Conservation (phyloP, 2,329 filamentous ascomycete species). For the Botrytis byssoidea region DNA sequence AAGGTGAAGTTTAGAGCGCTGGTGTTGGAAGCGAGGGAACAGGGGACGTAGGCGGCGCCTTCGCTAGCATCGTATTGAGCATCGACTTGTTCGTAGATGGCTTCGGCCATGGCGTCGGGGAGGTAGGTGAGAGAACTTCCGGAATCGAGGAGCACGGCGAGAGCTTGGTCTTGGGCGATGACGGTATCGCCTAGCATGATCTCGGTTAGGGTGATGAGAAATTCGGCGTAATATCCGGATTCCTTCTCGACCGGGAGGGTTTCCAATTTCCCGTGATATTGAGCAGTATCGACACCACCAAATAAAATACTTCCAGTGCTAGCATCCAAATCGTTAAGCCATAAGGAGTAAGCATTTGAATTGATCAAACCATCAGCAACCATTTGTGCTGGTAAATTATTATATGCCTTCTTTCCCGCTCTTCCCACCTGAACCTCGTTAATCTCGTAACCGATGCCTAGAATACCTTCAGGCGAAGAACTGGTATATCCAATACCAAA, state of each 20-base stretch:
- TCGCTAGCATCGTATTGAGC: slow-evolving; percentile 55
- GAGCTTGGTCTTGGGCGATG: slow-evolving; percentile 50
- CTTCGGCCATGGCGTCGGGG: slow-evolving; percentile 52
- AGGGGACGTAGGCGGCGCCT: slow-evolving; percentile 61
- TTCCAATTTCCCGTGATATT: slow-evolving; percentile 60
- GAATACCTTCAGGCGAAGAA: slow-evolving; percentile 65
- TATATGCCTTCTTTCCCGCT: slow-evolving; percentile 54
- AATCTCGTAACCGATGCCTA: slow-evolving; percentile 78
- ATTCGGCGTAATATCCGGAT: slow-evolving; percentile 55
- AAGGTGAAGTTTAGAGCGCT: slow-evolving; percentile 55
- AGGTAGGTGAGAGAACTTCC: slow-evolving; percentile 68
- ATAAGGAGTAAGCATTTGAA: slow-evolving; percentile 70
- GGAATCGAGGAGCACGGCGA: slow-evolving; percentile 69
- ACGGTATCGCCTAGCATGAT: slow-evolving; percentile 47
- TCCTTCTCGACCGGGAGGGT: slow-evolving; percentile 65
- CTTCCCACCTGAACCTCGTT: slow-evolving; percentile 75
- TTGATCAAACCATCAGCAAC: slow-evolving; percentile 58
- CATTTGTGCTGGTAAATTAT: slow-evolving; percentile 68
- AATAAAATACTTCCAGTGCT: slow-evolving; percentile 69
- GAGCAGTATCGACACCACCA: slow-evolving; percentile 68
- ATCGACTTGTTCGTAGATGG: slow-evolving; percentile 57
- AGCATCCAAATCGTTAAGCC: slow-evolving; percentile 69
- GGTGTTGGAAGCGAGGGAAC: slow-evolving; percentile 47
- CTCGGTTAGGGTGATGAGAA: slow-evolving; percentile 67
- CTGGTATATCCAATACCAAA: slow-evolving; percentile 71